These are phyloP conservation scores for Zymoseptoria passerinii DNA, from an alignment of 2,329 filamentous ascomycete genomes.

Conservation along the genomic window DNA sequence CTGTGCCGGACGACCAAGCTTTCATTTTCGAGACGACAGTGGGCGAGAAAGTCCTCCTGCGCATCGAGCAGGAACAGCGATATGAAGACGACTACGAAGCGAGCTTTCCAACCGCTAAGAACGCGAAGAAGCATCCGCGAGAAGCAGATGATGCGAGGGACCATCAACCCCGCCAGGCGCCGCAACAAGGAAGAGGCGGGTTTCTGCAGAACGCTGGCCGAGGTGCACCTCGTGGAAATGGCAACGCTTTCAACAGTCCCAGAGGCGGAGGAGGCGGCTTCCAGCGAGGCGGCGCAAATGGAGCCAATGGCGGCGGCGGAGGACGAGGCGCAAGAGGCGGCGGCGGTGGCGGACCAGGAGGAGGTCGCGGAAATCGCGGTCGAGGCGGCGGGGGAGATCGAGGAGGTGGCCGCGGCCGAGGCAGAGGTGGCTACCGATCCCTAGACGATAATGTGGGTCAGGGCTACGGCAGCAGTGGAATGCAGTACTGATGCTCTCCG, in stretches of 20 bases:
- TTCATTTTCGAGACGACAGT: constrained; percentile 76
- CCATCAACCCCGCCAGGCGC: constrained; percentile 10
- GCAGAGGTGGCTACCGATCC: constrained; percentile 33
- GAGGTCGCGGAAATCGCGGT: constrained; percentile 15
- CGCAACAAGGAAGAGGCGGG: neutral
- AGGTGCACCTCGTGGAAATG: constrained; percentile 29
- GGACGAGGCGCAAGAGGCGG: constrained; percentile 23
- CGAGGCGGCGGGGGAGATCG: constrained; percentile 22
- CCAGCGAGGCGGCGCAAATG: constrained; percentile 18
- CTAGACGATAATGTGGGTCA: constrained; percentile 36
- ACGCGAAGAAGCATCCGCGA: constrained; percentile 55
- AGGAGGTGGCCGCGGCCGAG: constrained; percentile 19
- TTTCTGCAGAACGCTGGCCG: neutral
- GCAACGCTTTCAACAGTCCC: constrained; percentile 19
- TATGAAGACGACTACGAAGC: constrained; percentile 57
- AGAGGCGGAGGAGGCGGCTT: constrained; percentile 18
- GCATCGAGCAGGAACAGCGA: constrained; percentile 65
- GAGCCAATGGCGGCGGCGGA: constrained; percentile 32
- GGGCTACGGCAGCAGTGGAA: constrained; percentile 28
- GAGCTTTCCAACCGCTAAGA: constrained; percentile 51
- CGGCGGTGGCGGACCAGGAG: constrained; percentile 26
- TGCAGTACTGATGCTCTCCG: constrained; percentile 26
- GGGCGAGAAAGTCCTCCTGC: constrained; percentile 75
- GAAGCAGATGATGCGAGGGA: constrained; percentile 42
- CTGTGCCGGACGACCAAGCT: constrained; percentile 60